Percentiles rank a stretch among this genome's conserved stretches.
These are phyloP conservation scores for Pterulicium gracile DNA, from an alignment of 1,284 basidiomycete genomes.

Conservation along the genomic window DNA sequence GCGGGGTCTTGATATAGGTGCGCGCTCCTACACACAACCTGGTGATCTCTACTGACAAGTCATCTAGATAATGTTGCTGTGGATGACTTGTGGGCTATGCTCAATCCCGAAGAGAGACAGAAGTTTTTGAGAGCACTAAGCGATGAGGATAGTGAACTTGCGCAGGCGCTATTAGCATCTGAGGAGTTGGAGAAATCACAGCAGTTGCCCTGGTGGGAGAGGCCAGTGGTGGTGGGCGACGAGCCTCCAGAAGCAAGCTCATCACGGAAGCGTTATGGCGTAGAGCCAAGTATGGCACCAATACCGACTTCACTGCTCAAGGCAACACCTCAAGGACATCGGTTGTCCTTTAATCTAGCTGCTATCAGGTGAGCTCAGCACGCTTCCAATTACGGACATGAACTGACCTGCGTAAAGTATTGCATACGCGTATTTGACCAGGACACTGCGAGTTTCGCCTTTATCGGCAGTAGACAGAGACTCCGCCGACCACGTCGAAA, in stretches of 20 bases:
- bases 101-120: slow-evolving; percentile 45
- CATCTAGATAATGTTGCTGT: slow-evolving; percentile 34
- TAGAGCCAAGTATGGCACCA: slow-evolving; percentile 31
- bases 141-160: slow-evolving; percentile 47
- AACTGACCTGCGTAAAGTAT: slow-evolving; percentile 33
- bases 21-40: slow-evolving; percentile 11
- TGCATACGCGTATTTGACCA: slow-evolving; percentile 53
- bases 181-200: slow-evolving; percentile 37
- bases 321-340: slow-evolving; percentile 25
- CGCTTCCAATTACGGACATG: neutral
- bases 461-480: slow-evolving; percentile 29
- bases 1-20: slow-evolving; percentile 51
- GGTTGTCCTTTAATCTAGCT: slow-evolving; percentile 53
- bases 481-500: slow-evolving; percentile 32
- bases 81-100: slow-evolving; percentile 52
- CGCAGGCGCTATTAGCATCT: slow-evolving; percentile 47
- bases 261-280: slow-evolving; percentile 19
- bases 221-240: slow-evolving; percentile 11
- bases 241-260: slow-evolving; percentile 5
- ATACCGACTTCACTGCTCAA: slow-evolving; percentile 40
- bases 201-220: slow-evolving; percentile 58
- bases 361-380: slow-evolving; percentile 45
- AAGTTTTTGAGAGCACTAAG: slow-evolving; percentile 47
- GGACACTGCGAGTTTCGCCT: slow-evolving; percentile 47
- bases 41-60: neutral